Evolutionary conservation across 306 rosid genomes (phyloP), one percentile per base, ranked within the genome.

Genomic region (Arachis hypogaea): DNA sequence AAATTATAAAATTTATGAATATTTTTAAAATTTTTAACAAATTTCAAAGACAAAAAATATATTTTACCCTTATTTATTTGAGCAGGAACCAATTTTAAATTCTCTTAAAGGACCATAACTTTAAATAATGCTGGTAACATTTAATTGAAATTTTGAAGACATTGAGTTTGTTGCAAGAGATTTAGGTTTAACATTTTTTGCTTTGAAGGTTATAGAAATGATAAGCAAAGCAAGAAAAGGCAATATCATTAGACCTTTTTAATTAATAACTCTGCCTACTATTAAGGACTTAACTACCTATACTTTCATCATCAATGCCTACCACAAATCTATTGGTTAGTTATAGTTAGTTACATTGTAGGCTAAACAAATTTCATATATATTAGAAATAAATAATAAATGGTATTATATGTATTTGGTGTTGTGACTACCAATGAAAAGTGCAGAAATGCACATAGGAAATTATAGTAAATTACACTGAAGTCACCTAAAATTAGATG

Each of bases 41-140:
- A 22, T 22, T 22, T 22, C 1, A 22, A 22, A 1, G 28, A 22
- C 28, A 22, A 22, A 22, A 22, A 22, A 22, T 22, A 1, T 22
- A 22, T 22, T 22, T 22, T 22, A 22, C 28, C 28, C 28, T 22
- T 22, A 22, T 22, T 22, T 22, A 8, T 33, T 33, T 33, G 38
- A 11, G 6, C 2, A 57, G 18, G 0, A 43, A 10, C 29, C 22
- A 18, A n/a, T 44, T 71, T 29, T 72, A 16, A 46, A 72, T 7
- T 33, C 59, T 66, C 5, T 22, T 67, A 47, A 67, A 30, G 51
- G 62, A 9, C 36, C 51, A n/a, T 68, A 59, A n/a, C 12, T 47
- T 43, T 50, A 33, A n/a, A 50, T 54, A 45, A 50, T 68, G 46
- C 33, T 51, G 41, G 16, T n/a, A 29, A 49, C 42, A 47, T 66